Conservation (phyloP, 257 asterid genomes). For the Salvia miltiorrhiza region DNA sequence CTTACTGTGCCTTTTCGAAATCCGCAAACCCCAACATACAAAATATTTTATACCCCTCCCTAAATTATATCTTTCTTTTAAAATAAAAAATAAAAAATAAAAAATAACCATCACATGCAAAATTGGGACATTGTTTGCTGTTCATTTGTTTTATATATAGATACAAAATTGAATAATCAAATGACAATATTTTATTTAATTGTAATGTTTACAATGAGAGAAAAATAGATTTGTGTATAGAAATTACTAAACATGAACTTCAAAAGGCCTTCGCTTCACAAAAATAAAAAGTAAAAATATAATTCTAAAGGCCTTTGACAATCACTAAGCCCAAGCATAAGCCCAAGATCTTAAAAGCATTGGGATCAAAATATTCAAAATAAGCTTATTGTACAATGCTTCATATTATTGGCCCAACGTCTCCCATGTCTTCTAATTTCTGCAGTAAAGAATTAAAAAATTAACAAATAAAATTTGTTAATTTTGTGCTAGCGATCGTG, state of each 20-base stretch:
- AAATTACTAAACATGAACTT: neutral
- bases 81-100: too few species aligned
- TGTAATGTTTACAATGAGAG: neutral
- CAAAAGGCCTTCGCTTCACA: too few species aligned
- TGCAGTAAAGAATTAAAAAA: too few species aligned
- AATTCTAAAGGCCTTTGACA: neutral
- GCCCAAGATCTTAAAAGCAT: neutral
- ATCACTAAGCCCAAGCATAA: too few species aligned
- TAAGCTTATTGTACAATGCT: conserved; percentile 37
- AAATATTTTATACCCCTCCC: neutral
- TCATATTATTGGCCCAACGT: neutral
- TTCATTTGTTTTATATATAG: neutral
- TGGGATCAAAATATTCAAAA: neutral
- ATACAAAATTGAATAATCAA: neutral
- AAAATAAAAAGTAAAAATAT: too few species aligned
- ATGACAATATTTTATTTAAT: too few species aligned
- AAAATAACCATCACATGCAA: neutral
- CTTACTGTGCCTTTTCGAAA: neutral
- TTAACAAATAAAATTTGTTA: too few species aligned
- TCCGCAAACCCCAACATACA: neutral
- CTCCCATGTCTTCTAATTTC: too few species aligned
- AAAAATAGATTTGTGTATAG: neutral
- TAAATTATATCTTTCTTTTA: too few species aligned
- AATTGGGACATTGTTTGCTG: neutral
- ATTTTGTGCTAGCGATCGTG: conserved; percentile 22